Evolutionary conservation across 2,329 filamentous ascomycete species (phyloP).

Genomic region (Cladophialophora chaetospira): DNA sequence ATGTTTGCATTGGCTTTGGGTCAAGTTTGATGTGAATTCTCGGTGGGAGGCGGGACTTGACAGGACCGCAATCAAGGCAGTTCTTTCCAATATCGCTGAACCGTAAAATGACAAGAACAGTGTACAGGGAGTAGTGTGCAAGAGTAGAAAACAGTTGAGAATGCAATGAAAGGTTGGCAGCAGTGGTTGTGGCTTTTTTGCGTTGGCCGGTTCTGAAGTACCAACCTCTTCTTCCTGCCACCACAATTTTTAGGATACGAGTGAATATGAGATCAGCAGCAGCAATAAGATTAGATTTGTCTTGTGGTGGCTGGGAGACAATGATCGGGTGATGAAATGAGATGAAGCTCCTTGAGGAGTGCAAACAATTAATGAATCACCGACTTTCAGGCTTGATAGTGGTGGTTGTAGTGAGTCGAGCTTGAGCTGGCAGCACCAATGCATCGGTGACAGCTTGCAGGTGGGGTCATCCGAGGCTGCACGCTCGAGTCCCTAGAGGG

Average conservation of each 20-base stretch:
- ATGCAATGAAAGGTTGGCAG: conserved; percentile 14
- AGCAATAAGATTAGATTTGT: conserved; percentile 5
- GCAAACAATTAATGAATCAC: background rate
- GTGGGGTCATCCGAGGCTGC: too few species aligned
- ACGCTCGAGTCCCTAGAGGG: too few species aligned
- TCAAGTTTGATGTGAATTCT: background rate
- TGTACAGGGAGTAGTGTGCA: conserved; percentile 1
- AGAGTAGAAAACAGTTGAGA: conserved; percentile 7
- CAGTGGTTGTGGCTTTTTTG: conserved; percentile 13
- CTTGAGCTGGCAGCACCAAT: too few species aligned
- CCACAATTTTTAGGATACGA: conserved; percentile 8
- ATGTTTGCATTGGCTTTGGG: conserved; percentile 15
- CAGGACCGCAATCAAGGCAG: background rate
- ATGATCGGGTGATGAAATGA: background rate
- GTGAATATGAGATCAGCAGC: conserved; percentile 11
- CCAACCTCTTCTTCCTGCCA: conserved; percentile 19
- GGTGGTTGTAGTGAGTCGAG: too few species aligned
- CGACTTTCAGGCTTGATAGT: background rate
- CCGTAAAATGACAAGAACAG: background rate
- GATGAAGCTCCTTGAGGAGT: background rate
- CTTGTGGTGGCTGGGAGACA: conserved; percentile 13
- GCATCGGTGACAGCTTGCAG: too few species aligned
- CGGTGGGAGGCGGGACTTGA: background rate
- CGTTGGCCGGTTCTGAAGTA: conserved; percentile 12
- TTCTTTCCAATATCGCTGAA: background rate